These are phyloP conservation scores for Salix viminalis DNA, from an alignment of 345 rosid genomes.

Conservation along the genomic window DNA sequence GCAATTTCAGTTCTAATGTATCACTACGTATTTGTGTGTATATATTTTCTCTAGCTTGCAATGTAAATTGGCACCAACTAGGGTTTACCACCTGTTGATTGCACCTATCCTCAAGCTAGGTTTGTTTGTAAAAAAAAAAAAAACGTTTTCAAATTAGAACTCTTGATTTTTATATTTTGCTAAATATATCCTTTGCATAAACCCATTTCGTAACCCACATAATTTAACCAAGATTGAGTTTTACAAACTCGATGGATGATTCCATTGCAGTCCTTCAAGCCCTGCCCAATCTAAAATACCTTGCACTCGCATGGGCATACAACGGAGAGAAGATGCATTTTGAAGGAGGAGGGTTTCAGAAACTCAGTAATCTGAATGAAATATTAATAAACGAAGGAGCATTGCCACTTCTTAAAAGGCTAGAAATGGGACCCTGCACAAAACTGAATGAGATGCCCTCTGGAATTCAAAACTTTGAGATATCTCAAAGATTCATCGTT, in stretches of 20 bases:
- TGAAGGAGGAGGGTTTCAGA: neutral
- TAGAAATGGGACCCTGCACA: neutral
- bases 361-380: neutral
- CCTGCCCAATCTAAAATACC: neutral
- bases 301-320: neutral
- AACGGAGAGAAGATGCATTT: neutral
- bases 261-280: neutral
- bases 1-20: slow-evolving; percentile 14
- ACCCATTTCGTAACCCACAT: no score
- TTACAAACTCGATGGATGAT: neutral
- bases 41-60: neutral
- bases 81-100: no score
- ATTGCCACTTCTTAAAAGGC: neutral
- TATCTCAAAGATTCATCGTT: neutral
- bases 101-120: no score
- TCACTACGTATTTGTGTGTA: neutral
- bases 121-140: no score
- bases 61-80: no score
- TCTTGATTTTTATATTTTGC: no score
- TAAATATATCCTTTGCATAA: no score
- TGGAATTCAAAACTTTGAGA: neutral
- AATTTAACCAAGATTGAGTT: neutral
- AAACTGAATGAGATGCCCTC: neutral
- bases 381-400: neutral
- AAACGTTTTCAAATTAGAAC: no score